Percentiles rank a stretch among this genome's conserved stretches.
These are phyloP conservation scores for Singerocomus inundabilis DNA, from an alignment of 1,284 basidiomycete genomes.

Conservation along the genomic window DNA sequence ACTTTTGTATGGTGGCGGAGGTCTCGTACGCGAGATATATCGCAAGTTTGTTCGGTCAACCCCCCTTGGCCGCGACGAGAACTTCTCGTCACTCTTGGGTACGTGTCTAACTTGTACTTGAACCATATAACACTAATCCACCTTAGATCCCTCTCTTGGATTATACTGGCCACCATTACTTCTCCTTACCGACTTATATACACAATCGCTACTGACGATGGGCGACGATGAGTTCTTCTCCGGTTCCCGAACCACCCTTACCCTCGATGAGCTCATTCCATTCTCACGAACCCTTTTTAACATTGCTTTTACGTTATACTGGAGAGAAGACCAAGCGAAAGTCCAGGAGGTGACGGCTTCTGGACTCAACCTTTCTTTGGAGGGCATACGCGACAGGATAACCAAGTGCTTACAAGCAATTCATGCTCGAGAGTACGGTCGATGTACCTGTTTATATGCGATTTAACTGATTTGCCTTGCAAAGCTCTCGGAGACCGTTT, in stretches of 20 bases:
- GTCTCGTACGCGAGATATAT: constrained; percentile 74
- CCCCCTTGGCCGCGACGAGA: constrained; percentile 52
- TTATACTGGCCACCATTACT: constrained; percentile 67
- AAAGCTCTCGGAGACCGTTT: constrained; percentile 79
- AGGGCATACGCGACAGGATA: constrained; percentile 57
- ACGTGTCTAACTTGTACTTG: constrained; percentile 15
- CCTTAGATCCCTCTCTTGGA: constrained; percentile 45
- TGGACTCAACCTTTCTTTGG: constrained; percentile 38
- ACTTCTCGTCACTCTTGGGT: constrained; percentile 43
- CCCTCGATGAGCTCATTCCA: constrained; percentile 76
- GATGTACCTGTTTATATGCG: not conserved
- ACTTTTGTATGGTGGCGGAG: constrained; percentile 51
- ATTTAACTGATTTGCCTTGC: constrained; percentile 7
- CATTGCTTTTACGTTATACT: constrained; percentile 79
- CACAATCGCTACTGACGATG: constrained; percentile 85
- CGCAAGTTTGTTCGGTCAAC: constrained; percentile 63
- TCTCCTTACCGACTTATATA: constrained; percentile 82
- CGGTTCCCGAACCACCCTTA: constrained; percentile 43
- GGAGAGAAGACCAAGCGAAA: constrained; percentile 57
- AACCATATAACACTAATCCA: not conserved
- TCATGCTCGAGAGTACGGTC: constrained; percentile 80
- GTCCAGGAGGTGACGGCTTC: constrained; percentile 42
- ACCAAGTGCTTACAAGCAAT: constrained; percentile 78
- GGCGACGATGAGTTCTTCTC: constrained; percentile 96
- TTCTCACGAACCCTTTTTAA: constrained; percentile 74